Conservation (phyloP, 768 basidiomycete species). For the Tulasnella sp. region DNA sequence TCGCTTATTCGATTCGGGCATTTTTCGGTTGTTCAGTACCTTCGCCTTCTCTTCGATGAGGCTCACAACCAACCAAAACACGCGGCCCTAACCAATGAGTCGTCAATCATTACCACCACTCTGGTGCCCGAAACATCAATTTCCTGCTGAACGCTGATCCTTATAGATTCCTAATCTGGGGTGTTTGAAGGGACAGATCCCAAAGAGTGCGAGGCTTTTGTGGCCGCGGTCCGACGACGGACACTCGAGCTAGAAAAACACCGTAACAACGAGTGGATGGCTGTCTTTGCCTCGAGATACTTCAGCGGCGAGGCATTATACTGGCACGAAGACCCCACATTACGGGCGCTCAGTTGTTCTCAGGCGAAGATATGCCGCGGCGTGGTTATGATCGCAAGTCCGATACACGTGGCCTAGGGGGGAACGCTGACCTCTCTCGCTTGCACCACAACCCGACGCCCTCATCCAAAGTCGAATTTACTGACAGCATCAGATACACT, state of each 20-base stretch:
- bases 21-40: neutral
- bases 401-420: too few species aligned
- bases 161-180: neutral
- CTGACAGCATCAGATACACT: too few species aligned
- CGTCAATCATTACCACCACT: neutral
- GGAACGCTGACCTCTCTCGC: too few species aligned
- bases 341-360: too few species aligned
- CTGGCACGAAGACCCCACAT: neutral
- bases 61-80: neutral
- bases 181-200: neutral
- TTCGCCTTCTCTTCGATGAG: neutral
- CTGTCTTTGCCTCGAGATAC: neutral
- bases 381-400: too few species aligned
- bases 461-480: too few species aligned
- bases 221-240: neutral
- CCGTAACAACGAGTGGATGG: constrained; percentile 5
- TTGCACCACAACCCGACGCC: too few species aligned
- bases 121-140: neutral
- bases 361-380: too few species aligned
- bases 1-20: too few species aligned
- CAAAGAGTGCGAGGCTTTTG: neutral
- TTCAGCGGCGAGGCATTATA: neutral
- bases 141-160: neutral
- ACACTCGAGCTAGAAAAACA: neutral
- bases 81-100: neutral